A percentile compares a stretch with the other conserved stretches of the same genome.
Evolutionary conservation across 805 yeast species (phyloP).

Genomic region (Yarrowia hollandica): DNA sequence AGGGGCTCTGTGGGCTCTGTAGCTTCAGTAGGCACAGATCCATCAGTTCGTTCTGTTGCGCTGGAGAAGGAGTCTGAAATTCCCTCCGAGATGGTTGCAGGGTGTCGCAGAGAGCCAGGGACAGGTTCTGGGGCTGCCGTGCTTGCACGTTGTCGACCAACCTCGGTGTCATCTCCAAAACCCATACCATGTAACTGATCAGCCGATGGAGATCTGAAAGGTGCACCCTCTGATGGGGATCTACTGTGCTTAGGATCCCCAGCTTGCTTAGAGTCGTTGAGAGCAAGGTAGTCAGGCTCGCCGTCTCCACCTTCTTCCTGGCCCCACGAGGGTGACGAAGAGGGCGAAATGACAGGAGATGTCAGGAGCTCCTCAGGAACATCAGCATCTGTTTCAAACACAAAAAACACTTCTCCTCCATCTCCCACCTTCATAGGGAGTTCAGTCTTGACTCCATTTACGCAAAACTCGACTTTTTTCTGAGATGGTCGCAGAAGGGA

Average conservation of each 20-base stretch:
- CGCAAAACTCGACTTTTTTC: conserved; percentile 76
- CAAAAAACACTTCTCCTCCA: conserved; percentile 97
- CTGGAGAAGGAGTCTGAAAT: conserved; percentile 17
- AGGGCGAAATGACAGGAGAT: conserved; percentile 82
- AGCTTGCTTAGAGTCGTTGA: conserved; percentile 5
- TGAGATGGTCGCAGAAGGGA: conserved; percentile 91
- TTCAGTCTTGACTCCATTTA: conserved; percentile 77
- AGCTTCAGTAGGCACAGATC: neutral
- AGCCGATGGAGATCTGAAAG: conserved; percentile 16
- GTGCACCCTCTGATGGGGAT: conserved; percentile 10
- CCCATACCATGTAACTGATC: conserved; percentile 7
- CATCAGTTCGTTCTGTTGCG: conserved; percentile 9
- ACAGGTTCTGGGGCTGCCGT: conserved; percentile 17
- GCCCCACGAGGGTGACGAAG: conserved; percentile 42
- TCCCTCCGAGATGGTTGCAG: conserved; percentile 4
- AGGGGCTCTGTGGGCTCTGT: conserved; percentile 16
- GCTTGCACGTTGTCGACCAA: conserved; percentile 2
- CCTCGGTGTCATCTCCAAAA: neutral
- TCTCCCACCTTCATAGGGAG: conserved; percentile 96
- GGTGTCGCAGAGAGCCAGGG: conserved; percentile 9
- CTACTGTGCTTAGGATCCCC: neutral
- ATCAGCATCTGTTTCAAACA: conserved; percentile 76
- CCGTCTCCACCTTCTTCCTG: conserved; percentile 8
- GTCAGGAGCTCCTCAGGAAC: conserved; percentile 80
- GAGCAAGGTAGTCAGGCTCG: conserved; percentile 20